Base-by-base conservation (phyloP, 768 basidiomycete genomes). In the Boletus subparvulus region DNA sequence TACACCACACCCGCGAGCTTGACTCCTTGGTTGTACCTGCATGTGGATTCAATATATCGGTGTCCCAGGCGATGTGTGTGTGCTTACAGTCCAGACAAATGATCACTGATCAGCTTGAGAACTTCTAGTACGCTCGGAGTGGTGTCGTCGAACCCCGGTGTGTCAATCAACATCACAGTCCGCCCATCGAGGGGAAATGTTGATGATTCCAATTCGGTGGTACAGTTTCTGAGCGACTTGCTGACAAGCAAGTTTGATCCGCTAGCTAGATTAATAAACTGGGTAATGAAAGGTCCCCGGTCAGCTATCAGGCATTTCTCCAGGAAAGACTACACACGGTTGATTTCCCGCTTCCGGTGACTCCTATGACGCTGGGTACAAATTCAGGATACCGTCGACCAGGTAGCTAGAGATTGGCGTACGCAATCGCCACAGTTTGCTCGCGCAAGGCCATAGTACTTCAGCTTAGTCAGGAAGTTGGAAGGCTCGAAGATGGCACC, bases 91-190 rank as follows among this genome's bases (percentile, higher is more conserved):
- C 56, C 56, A 26, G 64, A 47, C 41, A 65, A 62, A 24, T 62
- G 61, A 16, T 21, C 74, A 58, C 80, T 78, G 44, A 82, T 80
- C 70, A 74, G 71, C 32, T 70, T 74, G 24, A 83, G 67, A 5
- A 83, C 73, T 14, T 77, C 75, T 0, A 75, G 70, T 42, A 82
- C 80, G 54, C 71, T 78, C 41, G 68, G 72, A n/a, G 37, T 39
- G 4, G 78, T 76, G 56, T 83, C 81, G 57, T 83, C 81, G 55
- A 84, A 84, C 6, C 83, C 83, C 2, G 83, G 83, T 0, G 83
- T 85, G 61, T 85, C 83, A 50, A 85, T 77, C 26, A 85, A 67
- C 1, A 72, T 77, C 43, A 84, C 72, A 26, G 51, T 60, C 12
- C 67, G 69, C 1, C 77, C 80, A 47, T 79, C 76, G 3, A 82